phyloP scores from a whole-genome alignment of 805 yeast species.

The Danielozyma ontarioensis region DNA sequence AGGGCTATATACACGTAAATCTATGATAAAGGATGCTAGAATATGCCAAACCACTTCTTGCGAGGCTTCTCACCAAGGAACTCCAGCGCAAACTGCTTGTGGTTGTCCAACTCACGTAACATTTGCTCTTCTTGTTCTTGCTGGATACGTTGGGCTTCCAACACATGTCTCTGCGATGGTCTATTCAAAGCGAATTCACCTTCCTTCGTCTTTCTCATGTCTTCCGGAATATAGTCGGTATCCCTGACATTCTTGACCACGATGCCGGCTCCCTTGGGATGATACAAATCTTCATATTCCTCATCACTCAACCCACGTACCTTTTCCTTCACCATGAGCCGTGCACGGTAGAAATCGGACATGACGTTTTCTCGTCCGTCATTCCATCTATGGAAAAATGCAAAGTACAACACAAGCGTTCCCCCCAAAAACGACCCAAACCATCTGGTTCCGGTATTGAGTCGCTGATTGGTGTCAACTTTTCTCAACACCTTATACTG shows the following conservation, averaged over 20 bases:
- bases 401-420: conserved; percentile 49
- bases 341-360: conserved; percentile 58
- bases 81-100: conserved; percentile 16
- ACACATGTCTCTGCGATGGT: conserved; percentile 66
- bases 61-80: conserved; percentile 10
- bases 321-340: conserved; percentile 51
- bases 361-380: conserved; percentile 76
- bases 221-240: conserved; percentile 37
- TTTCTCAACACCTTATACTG: conserved; percentile 67
- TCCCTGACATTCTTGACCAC: conserved; percentile 41
- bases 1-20: too few species aligned
- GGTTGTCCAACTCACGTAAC: conserved; percentile 29
- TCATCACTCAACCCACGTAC: conserved; percentile 52
- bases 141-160: conserved; percentile 66
- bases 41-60: conserved; percentile 19
- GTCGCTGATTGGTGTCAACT: conserved; percentile 46
- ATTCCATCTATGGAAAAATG: conserved; percentile 80
- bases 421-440: conserved; percentile 48
- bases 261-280: conserved; percentile 36
- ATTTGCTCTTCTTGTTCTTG: conserved; percentile 61
- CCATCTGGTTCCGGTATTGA: conserved; percentile 56
- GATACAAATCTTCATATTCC: conserved; percentile 59
- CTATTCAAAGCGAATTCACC: conserved; percentile 51
- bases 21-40: too few species aligned
- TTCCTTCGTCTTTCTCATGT: conserved; percentile 40